Evolutionary conservation across 345 rosid genomes (phyloP).

Genomic region (Eucalyptus curtisii): DNA sequence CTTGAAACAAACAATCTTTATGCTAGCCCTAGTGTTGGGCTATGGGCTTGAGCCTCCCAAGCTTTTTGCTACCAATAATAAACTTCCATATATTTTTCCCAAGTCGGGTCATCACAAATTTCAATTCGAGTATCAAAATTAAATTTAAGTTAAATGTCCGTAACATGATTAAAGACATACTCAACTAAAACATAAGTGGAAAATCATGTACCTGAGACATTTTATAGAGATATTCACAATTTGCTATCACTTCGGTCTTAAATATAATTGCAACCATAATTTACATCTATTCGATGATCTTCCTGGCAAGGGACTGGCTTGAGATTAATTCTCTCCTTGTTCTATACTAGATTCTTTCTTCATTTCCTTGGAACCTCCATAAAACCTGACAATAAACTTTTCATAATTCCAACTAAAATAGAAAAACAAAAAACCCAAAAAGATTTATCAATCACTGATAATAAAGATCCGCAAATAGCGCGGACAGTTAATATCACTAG

Average conservation of each 20-base stretch:
- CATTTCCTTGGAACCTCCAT: background rate
- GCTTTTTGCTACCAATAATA: too few relatives aligned
- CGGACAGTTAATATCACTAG: background rate
- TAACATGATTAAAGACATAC: too few relatives aligned
- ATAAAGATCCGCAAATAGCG: background rate
- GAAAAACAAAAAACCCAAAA: background rate
- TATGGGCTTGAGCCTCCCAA: too few relatives aligned
- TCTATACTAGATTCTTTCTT: background rate
- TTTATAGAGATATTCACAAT: too few relatives aligned
- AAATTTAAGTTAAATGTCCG: too few relatives aligned
- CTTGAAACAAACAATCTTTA: too few relatives aligned
- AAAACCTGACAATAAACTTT: background rate
- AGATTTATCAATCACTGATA: background rate
- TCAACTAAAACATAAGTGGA: too few relatives aligned
- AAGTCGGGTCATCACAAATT: too few relatives aligned
- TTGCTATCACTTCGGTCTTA: background rate
- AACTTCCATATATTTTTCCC: too few relatives aligned
- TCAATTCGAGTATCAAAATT: too few relatives aligned
- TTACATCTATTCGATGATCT: background rate
- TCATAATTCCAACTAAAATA: background rate
- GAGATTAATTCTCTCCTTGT: background rate
- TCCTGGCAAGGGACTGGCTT: background rate
- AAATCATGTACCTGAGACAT: too few relatives aligned
- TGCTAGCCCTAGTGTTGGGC: too few relatives aligned
- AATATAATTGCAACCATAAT: background rate